Evolutionary conservation across 371 early-diverging fungal species (phyloP).

Genomic region (Choanephora cucurbitarum): DNA sequence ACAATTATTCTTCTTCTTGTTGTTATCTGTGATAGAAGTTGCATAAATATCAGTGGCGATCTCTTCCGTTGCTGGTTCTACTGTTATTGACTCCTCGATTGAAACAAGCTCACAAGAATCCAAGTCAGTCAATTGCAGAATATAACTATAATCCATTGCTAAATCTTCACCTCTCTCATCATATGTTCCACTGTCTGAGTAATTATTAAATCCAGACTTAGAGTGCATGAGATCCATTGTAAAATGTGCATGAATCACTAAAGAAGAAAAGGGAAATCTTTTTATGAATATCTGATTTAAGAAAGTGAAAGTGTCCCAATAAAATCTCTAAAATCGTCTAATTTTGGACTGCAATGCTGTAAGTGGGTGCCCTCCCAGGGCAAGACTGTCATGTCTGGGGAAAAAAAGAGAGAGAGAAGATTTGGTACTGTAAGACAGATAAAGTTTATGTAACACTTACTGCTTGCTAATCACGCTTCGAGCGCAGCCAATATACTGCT

Average conservation of each 20-base stretch:
- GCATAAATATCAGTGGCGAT: conserved; percentile 11
- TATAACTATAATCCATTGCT: conserved; percentile 9
- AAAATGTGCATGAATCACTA: conserved; percentile 7
- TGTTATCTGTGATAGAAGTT: conserved; percentile 6
- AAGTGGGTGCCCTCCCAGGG: no score
- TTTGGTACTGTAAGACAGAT: no score
- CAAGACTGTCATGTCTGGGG: no score
- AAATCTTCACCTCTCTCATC: conserved; percentile 12
- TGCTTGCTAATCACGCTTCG: no score
- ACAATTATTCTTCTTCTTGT: conserved; percentile 11
- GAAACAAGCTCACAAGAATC: conserved; percentile 5
- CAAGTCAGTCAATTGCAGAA: conserved; percentile 11
- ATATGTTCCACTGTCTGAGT: conserved; percentile 10
- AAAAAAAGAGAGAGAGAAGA: no score
- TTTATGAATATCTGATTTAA: background rate
- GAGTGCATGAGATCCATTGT: conserved; percentile 15
- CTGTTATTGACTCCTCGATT: conserved; percentile 18
- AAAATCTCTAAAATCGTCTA: conserved; percentile 8
- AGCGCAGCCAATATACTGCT: no score
- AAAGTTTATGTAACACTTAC: no score
- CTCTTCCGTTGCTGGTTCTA: conserved; percentile 13
- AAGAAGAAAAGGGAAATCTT: conserved; percentile 13
- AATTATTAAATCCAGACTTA: conserved; percentile 17
- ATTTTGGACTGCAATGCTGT: no score
- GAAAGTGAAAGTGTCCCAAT: conserved; percentile 5